These are phyloP conservation scores for Trichosporon ovoides DNA, from an alignment of 1,284 basidiomycete species.

Conservation along the genomic window DNA sequence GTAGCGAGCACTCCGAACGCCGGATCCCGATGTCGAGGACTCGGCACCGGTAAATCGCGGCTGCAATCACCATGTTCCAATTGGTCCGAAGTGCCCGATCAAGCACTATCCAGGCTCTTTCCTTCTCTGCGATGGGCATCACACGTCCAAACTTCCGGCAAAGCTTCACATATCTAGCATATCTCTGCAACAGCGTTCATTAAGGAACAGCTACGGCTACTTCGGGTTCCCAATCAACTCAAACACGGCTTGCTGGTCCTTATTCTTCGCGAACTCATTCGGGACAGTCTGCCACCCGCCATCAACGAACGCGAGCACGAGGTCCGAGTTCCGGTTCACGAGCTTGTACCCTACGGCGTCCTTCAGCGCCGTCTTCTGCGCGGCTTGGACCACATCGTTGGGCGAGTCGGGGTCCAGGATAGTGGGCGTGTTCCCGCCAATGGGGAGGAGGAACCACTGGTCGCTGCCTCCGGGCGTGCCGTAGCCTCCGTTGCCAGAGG, in stretches of 20 bases:
- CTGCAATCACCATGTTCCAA: too few species aligned
- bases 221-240: background rate
- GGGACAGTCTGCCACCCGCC: background rate
- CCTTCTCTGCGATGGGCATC: too few species aligned
- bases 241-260: background rate
- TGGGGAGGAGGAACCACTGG: constrained; percentile 5
- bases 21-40: too few species aligned
- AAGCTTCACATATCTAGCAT: too few species aligned
- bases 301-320: background rate
- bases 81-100: too few species aligned
- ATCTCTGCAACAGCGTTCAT: too few species aligned
- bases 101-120: too few species aligned
- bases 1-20: too few species aligned
- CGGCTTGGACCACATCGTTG: background rate
- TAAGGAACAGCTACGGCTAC: too few species aligned
- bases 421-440: background rate
- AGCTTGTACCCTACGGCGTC: constrained; percentile 7
- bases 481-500: background rate
- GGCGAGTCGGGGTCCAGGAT: background rate
- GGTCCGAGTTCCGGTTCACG: constrained; percentile 3
- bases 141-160: too few species aligned
- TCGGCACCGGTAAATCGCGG: too few species aligned
- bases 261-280: background rate
- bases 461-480: constrained; percentile 7
- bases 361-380: constrained; percentile 4